phyloP scores from a whole-genome alignment of 164 flowering plant genomes.

The Protea cynaroides region DNA sequence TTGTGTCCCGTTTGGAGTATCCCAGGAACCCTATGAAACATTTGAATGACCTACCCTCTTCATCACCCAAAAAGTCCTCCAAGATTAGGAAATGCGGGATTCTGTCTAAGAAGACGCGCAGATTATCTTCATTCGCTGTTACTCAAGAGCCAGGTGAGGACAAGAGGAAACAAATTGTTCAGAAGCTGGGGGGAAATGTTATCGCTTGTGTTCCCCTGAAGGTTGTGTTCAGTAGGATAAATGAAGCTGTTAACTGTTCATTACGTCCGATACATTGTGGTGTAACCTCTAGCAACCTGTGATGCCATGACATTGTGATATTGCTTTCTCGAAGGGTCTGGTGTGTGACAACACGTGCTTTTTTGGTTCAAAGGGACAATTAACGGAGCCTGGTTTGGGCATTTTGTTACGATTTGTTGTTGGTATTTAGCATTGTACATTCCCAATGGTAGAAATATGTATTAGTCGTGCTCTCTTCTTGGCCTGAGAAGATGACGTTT shows the following conservation, averaged over 20 bases:
- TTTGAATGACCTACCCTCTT: slow-evolving; percentile 7
- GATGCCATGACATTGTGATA: not conserved
- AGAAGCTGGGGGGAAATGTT: slow-evolving; percentile 40
- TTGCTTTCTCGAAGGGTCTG: not conserved
- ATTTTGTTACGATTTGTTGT: not conserved
- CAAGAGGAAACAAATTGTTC: slow-evolving; percentile 28
- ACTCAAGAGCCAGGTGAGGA: slow-evolving; percentile 24
- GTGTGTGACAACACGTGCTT: not conserved
- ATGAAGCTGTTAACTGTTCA: slow-evolving; percentile 56
- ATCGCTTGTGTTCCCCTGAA: slow-evolving; percentile 75
- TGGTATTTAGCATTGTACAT: slow-evolving; percentile 9
- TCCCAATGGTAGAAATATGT: slow-evolving; percentile 5
- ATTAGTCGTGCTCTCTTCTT: slow-evolving; percentile 4
- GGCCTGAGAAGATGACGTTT: slow-evolving; percentile 10
- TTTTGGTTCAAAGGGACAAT: slow-evolving; percentile 3
- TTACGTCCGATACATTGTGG: slow-evolving; percentile 22
- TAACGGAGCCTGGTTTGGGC: slow-evolving; percentile 5
- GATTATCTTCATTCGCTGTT: slow-evolving; percentile 55
- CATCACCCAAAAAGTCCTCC: slow-evolving; percentile 26
- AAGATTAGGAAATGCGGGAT: slow-evolving; percentile 35
- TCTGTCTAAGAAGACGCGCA: slow-evolving; percentile 59
- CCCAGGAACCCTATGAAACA: slow-evolving; percentile 18
- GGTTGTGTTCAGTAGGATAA: slow-evolving; percentile 80
- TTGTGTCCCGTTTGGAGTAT: slow-evolving; percentile 1
- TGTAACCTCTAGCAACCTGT: slow-evolving; percentile 11